Conservation (phyloP, 192 early-diverging fungal genomes). For the Umbelopsis ramanniana region DNA sequence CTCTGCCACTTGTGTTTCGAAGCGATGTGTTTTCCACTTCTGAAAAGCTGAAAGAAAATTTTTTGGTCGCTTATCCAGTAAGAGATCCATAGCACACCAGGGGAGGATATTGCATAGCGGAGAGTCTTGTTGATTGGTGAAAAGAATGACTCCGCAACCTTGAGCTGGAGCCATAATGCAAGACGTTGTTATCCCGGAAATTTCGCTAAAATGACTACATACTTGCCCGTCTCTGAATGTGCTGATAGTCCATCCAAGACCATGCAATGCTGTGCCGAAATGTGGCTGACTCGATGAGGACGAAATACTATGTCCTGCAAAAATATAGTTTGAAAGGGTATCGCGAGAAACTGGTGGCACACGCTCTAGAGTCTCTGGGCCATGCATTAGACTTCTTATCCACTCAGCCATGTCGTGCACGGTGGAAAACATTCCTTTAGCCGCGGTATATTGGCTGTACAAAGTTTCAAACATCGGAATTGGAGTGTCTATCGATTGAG, state of each 20-base stretch:
- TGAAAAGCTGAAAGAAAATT: neutral
- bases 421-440: neutral
- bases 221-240: neutral
- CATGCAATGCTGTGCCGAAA: neutral
- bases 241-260: neutral
- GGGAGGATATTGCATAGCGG: neutral
- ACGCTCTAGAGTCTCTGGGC: neutral
- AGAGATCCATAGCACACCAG: neutral
- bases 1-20: neutral
- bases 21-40: neutral
- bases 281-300: neutral
- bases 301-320: neutral
- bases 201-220: neutral
- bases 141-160: neutral
- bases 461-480: neutral
- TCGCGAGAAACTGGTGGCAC: neutral
- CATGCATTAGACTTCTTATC: neutral
- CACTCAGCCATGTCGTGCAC: slow-evolving; percentile 7
- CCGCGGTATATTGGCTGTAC: neutral
- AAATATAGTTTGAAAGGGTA: neutral
- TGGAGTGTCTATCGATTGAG: neutral
- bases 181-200: neutral
- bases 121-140: neutral
- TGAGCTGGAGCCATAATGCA: neutral
- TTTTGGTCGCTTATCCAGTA: neutral